Base-by-base conservation (phyloP, 768 basidiomycete genomes). In the Pholiota molesta region DNA sequence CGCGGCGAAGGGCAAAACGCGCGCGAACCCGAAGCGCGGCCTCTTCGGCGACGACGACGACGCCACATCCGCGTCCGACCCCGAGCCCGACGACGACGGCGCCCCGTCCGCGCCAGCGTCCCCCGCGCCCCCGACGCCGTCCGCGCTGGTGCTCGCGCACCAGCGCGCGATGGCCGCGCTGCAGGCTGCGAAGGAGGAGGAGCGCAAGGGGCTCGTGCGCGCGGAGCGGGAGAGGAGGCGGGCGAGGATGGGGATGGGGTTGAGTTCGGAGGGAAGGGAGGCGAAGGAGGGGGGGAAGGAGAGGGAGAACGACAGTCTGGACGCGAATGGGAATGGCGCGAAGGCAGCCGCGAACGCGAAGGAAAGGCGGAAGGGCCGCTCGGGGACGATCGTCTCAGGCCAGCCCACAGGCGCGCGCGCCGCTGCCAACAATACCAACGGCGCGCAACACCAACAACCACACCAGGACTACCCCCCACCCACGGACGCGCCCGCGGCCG, bases 261-360 rank as follows among this genome's bases (percentile, higher is more conserved):
- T 13, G 33, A 4, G n/a, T 26, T 21, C 26, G 33, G 29, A 29
- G 13, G 42, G 21, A n/a, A 5, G 39, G 16, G 39, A 40, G 26
- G 26, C n/a, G n/a, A n/a, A n/a, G n/a, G n/a, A n/a, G n/a, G n/a
- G n/a, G n/a, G n/a, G n/a, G n/a, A 81, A 82, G 67, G 73, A 21
- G 80, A 14, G n/a, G 71, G 42, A 74, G 72, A 52, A 70, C 78
- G 23, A 69, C n/a, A n/a, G n/a, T n/a, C n/a, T n/a, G n/a, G n/a
- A n/a, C n/a, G n/a, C n/a, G n/a, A n/a, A n/a, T n/a, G n/a, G n/a
- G 73, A 52, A 42, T 47, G 63, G 13, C 31, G 59, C 11, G 44
- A 56, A 52, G 7, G 52, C 3, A 10, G 19, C 9, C 1, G 23
- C 47, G 21, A 49, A 49, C 23, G 23, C 21, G 19, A 21, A 49